Conservation (phyloP, 805 yeast genomes). For the Starmerella riodocensis region DNA sequence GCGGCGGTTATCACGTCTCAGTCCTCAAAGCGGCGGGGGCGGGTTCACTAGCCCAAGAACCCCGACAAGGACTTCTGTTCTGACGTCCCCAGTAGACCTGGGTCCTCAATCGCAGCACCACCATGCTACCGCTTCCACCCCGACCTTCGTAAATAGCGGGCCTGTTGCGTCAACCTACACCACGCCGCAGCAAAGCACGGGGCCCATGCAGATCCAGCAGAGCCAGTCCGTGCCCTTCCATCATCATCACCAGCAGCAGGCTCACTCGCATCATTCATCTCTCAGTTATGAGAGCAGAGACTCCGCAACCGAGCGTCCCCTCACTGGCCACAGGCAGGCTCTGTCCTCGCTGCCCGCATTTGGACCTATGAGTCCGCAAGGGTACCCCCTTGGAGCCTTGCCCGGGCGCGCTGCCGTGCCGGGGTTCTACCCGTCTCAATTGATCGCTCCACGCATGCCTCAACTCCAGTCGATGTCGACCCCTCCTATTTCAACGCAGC, state of each 20-base stretch:
- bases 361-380: slow-evolving; percentile 3
- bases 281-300: slow-evolving; percentile 17
- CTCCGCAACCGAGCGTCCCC: slow-evolving; percentile 17
- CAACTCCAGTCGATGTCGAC: neutral
- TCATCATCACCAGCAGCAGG: neutral
- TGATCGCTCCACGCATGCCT: neutral
- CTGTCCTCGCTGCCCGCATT: slow-evolving; percentile 21
- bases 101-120: too few species aligned
- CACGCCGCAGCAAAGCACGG: too few species aligned
- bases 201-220: slow-evolving; percentile 16
- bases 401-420: neutral
- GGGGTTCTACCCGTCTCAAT: slow-evolving; percentile 3
- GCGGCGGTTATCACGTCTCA: too few species aligned
- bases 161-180: too few species aligned
- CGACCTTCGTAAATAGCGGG: too few species aligned
- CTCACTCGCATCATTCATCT: slow-evolving; percentile 17
- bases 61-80: too few species aligned
- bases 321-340: slow-evolving; percentile 18
- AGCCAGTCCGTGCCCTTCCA: slow-evolving; percentile 11
- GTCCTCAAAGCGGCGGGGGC: too few species aligned
- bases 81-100: too few species aligned
- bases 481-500: slow-evolving; percentile 1
- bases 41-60: too few species aligned
- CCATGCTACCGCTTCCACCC: too few species aligned
- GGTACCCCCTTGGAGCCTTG: neutral